Conservation (phyloP, 768 basidiomycete genomes). For the Tricholoma bakamatsutake region DNA sequence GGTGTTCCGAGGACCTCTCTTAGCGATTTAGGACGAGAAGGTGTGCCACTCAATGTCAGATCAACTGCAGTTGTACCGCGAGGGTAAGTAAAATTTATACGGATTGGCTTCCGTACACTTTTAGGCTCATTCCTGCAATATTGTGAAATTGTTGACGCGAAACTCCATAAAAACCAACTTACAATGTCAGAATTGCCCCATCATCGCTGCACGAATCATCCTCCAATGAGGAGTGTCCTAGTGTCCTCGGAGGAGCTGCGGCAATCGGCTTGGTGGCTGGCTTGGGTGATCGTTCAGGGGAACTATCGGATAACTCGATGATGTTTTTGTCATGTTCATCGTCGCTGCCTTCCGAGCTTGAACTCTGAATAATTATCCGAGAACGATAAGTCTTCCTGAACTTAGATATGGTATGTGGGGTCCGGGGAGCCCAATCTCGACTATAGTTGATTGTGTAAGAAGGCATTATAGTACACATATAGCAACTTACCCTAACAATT, state of each 20-base stretch:
- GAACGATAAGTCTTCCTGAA: conserved; percentile 10
- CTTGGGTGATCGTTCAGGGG: conserved; percentile 10
- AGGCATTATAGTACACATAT: not conserved
- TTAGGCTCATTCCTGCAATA: conserved; percentile 42
- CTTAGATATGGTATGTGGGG: not conserved
- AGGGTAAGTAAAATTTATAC: conserved; percentile 5
- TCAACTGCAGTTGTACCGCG: conserved; percentile 3
- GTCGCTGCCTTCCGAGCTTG: conserved; percentile 23
- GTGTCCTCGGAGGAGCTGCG: not conserved
- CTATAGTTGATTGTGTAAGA: not conserved
- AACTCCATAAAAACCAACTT: conserved; percentile 11
- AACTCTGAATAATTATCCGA: conserved; percentile 30
- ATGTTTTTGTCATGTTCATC: conserved; percentile 17
- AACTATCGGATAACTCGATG: conserved; percentile 26
- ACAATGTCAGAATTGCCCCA: conserved; percentile 34
- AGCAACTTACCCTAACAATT: not conserved
- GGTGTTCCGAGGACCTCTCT: not conserved
- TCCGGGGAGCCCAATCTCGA: not conserved
- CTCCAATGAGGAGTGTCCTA: conserved; percentile 23
- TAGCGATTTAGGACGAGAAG: not conserved
- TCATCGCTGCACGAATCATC: conserved; percentile 25
- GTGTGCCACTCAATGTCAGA: not conserved
- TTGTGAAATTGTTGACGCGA: not conserved
- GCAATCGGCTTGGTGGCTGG: not conserved
- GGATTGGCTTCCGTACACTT: conserved; percentile 41